Percentiles rank a stretch among this genome's conserved stretches.
phyloP scores from a whole-genome alignment of 2,329 filamentous ascomycete species.

The Monosporascus ibericus region DNA sequence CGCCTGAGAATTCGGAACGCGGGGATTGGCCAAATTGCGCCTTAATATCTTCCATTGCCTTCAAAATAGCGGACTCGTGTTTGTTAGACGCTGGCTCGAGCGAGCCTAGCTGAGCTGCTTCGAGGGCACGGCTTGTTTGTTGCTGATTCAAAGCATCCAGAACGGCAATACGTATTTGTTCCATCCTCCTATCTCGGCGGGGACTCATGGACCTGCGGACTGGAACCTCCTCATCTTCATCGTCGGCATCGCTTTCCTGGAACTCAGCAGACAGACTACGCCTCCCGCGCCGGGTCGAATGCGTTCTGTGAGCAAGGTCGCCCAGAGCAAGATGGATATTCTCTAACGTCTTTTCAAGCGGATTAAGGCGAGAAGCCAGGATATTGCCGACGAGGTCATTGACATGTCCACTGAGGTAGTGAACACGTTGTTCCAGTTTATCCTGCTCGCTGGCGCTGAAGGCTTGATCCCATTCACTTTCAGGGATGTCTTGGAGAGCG shows the following conservation, averaged over 20 bases:
- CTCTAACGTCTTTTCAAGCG: conserved; percentile 73
- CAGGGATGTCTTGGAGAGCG: conserved; percentile 56
- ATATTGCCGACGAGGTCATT: conserved; percentile 77
- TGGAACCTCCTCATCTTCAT: conserved; percentile 73
- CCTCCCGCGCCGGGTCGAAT: conserved; percentile 51
- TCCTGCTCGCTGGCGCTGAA: conserved; percentile 77
- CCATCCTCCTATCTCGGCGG: conserved; percentile 68
- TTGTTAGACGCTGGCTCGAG: conserved; percentile 23
- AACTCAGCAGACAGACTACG: conserved; percentile 65
- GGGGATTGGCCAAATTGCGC: conserved; percentile 43
- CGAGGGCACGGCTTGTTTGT: conserved; percentile 34
- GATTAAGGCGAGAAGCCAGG: conserved; percentile 69
- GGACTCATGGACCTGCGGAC: conserved; percentile 68
- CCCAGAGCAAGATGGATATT: conserved; percentile 67
- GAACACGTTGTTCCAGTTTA: conserved; percentile 73
- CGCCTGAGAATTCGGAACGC: conserved; percentile 37
- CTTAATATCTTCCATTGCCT: conserved; percentile 61
- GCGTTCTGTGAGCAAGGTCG: conserved; percentile 47
- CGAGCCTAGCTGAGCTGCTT: conserved; percentile 21
- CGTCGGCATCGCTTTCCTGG: conserved; percentile 85
- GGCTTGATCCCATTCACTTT: conserved; percentile 88
- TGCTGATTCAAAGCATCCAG: conserved; percentile 65
- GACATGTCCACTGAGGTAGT: conserved; percentile 88
- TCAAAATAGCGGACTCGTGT: conserved; percentile 48
- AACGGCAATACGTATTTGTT: conserved; percentile 71